Conservation (phyloP, 2,329 filamentous ascomycete genomes). For the Aspergillus pseudotamarii region DNA sequence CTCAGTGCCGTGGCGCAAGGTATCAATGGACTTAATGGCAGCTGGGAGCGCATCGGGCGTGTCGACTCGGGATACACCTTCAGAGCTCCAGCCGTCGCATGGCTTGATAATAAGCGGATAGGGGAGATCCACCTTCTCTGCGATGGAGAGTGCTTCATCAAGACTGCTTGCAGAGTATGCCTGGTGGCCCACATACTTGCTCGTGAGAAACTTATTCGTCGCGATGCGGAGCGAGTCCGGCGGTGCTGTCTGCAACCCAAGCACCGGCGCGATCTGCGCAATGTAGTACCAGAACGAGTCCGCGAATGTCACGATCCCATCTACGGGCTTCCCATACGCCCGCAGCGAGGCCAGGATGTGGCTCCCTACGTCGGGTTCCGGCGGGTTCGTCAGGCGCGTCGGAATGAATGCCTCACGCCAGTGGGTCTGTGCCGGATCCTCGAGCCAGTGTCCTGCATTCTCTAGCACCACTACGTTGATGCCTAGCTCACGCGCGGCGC, state of each 20-base stretch:
- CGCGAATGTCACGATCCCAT: background rate
- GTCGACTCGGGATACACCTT: background rate
- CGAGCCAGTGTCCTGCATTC: background rate
- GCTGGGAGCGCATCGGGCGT: background rate
- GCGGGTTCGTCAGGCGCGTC: background rate
- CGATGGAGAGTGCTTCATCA: background rate
- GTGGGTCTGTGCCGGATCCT: background rate
- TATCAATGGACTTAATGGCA: background rate
- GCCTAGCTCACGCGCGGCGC: background rate
- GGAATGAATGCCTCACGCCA: background rate
- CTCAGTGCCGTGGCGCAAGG: background rate
- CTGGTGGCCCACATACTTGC: background rate
- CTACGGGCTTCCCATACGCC: background rate
- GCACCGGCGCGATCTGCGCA: background rate
- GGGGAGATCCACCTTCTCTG: background rate
- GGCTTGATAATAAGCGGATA: slow-evolving; percentile 11
- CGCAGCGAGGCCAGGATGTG: background rate
- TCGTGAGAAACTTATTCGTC: background rate
- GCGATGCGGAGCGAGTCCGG: background rate
- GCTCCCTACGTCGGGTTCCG: background rate
- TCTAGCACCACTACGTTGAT: slow-evolving; percentile 6
- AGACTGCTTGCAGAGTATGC: background rate
- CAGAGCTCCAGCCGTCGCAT: background rate
- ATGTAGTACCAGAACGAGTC: background rate
- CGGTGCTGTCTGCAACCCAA: background rate